A percentile compares a stretch with the other conserved stretches of the same genome.
Evolutionary conservation across 495 filamentous ascomycete genomes (phyloP).

Genomic region (Neurospora pannonica): DNA sequence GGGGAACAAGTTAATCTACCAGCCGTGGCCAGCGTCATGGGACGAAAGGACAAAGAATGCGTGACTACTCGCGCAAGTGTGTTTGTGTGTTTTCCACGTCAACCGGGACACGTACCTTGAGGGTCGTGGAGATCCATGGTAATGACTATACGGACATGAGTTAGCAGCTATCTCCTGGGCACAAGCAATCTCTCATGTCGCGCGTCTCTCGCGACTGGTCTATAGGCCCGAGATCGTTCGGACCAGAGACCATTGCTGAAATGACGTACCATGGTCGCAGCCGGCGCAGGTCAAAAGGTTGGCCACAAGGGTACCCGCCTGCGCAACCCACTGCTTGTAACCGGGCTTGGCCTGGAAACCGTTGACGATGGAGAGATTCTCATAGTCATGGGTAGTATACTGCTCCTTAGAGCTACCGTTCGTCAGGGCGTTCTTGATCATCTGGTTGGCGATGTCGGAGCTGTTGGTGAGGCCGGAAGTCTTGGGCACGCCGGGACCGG

Average conservation of each 20-base stretch:
- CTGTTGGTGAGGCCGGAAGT: conserved; percentile 53
- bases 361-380: conserved; percentile 41
- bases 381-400: conserved; percentile 48
- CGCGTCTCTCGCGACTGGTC: background rate
- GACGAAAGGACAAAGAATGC: background rate
- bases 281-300: conserved; percentile 91
- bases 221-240: background rate
- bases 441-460: conserved; percentile 55
- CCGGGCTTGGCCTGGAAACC: conserved; percentile 72
- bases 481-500: conserved; percentile 57
- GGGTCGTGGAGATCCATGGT: conserved; percentile 97
- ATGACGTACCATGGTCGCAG: conserved; percentile 63
- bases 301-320: conserved; percentile 88
- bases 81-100: conserved; percentile 60
- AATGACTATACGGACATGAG: conserved; percentile 45
- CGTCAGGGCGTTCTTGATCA: conserved; percentile 35
- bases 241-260: background rate
- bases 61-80: conserved; percentile 63
- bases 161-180: conserved; percentile 12
- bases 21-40: conserved; percentile 49
- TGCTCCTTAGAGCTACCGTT: conserved; percentile 2
- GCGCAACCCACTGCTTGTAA: conserved; percentile 96
- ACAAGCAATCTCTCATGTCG: background rate
- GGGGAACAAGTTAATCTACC: conserved; percentile 49
- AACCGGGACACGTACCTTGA: conserved; percentile 50